phyloP scores from a whole-genome alignment of 2,329 filamentous ascomycete species.

The Myriosclerotinia curreyana region DNA sequence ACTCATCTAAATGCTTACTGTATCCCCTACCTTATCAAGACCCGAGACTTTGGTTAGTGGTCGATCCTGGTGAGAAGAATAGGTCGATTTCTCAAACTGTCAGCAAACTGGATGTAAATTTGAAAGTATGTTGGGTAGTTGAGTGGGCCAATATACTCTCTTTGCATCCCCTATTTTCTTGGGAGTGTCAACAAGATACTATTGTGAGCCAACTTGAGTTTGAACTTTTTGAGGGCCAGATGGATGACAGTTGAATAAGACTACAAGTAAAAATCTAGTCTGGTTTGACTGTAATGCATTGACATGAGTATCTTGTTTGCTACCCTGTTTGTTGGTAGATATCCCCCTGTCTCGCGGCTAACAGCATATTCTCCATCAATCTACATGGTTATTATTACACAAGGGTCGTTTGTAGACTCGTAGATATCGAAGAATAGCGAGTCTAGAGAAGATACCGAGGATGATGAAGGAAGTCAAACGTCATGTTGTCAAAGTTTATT shows the following conservation, averaged over 20 bases:
- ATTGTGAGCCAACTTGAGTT: background rate
- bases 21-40: background rate
- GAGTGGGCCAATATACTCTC: too few species aligned
- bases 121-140: background rate
- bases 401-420: background rate
- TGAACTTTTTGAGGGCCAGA: background rate
- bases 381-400: background rate
- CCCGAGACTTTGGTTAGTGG: constrained; percentile 9
- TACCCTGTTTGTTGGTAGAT: background rate
- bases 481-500: background rate
- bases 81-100: background rate
- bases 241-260: background rate
- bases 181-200: background rate
- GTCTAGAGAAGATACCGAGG: background rate
- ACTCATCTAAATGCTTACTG: constrained; percentile 1
- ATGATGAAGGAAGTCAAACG: background rate
- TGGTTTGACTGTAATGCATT: too few species aligned
- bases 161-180: too few species aligned
- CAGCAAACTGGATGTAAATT: background rate
- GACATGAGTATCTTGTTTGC: too few species aligned
- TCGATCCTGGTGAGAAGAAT: constrained; percentile 13
- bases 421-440: background rate
- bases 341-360: background rate
- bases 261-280: background rate
- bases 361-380: constrained; percentile 7